A percentile compares a stretch with the other conserved stretches of the same genome.
Conservation (phyloP, 768 basidiomycete genomes). For the Mycena crocata region DNA sequence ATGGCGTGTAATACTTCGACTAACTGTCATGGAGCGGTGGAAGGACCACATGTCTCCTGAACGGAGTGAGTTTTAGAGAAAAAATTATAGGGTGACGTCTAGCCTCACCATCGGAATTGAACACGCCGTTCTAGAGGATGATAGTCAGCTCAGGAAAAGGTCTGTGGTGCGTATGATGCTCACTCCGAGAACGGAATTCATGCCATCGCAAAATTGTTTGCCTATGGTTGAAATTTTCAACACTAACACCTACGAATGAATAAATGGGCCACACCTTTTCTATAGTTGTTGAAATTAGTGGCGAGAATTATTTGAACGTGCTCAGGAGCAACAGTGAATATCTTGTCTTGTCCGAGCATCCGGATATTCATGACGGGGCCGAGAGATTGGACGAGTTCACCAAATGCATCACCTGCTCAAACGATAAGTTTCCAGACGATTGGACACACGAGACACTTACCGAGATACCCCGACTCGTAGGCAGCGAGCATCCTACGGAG, state of each 20-base stretch:
- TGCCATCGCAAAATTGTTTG: neutral
- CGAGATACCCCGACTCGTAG: conserved; percentile 48
- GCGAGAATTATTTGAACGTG: conserved; percentile 42
- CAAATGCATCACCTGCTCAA: conserved; percentile 41
- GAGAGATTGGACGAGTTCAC: neutral
- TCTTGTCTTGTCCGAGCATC: conserved; percentile 15
- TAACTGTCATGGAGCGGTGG: conserved; percentile 39
- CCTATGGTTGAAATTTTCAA: neutral
- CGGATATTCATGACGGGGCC: conserved; percentile 28
- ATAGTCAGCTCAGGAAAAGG: neutral
- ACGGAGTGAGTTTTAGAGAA: too few relatives aligned
- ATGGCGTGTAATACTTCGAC: too few relatives aligned
- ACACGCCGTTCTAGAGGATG: conserved; percentile 36
- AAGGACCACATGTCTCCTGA: conserved; percentile 30
- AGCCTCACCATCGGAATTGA: conserved; percentile 44
- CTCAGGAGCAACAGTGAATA: conserved; percentile 33
- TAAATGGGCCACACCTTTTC: conserved; percentile 34
- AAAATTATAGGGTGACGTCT: conserved; percentile 6
- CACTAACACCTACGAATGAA: neutral
- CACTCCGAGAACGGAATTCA: conserved; percentile 27
- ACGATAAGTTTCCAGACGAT: conserved; percentile 48
- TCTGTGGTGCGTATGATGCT: conserved; percentile 33
- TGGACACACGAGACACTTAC: conserved; percentile 44
- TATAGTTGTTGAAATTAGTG: conserved; percentile 42
- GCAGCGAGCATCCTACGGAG: conserved; percentile 36